Evolutionary conservation across 2,329 filamentous ascomycete species (phyloP).

Genomic region (Exserohilum turcica): DNA sequence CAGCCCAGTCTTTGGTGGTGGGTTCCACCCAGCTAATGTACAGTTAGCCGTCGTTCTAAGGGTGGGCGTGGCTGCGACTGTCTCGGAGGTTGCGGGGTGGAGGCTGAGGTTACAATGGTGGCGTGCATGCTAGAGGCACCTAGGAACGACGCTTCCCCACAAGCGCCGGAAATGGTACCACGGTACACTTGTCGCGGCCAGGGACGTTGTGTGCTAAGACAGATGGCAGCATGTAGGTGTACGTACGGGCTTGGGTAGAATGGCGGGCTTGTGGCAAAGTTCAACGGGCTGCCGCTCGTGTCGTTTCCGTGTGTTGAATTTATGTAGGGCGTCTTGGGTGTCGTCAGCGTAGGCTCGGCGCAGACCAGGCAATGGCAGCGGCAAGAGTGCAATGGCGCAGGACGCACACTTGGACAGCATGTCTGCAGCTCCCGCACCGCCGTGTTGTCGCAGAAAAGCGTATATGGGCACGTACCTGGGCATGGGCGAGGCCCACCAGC

Average conservation of each 20-base stretch:
- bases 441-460: conserved; percentile 11
- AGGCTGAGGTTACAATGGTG: background rate
- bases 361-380: conserved; percentile 28
- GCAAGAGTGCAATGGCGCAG: conserved; percentile 37
- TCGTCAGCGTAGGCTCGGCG: conserved; percentile 30
- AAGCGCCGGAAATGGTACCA: background rate
- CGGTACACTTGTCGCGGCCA: background rate
- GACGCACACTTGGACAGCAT: conserved; percentile 23
- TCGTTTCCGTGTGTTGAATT: conserved; percentile 29
- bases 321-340: conserved; percentile 39
- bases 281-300: conserved; percentile 24
- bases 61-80: background rate
- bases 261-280: conserved; percentile 60
- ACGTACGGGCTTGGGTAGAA: conserved; percentile 76
- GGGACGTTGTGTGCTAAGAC: background rate
- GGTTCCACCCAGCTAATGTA: conserved; percentile 70
- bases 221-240: background rate
- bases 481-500: conserved; percentile 37
- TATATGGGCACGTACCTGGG: conserved; percentile 36
- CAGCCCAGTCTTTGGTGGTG: conserved; percentile 69
- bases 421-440: conserved; percentile 24
- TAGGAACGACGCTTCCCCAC: background rate
- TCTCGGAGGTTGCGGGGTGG: no score
- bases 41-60: conserved; percentile 3
- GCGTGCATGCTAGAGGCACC: background rate